Evolutionary conservation across 306 rosid species (phyloP).

Genomic region (Cucurbita argyrosperma): DNA sequence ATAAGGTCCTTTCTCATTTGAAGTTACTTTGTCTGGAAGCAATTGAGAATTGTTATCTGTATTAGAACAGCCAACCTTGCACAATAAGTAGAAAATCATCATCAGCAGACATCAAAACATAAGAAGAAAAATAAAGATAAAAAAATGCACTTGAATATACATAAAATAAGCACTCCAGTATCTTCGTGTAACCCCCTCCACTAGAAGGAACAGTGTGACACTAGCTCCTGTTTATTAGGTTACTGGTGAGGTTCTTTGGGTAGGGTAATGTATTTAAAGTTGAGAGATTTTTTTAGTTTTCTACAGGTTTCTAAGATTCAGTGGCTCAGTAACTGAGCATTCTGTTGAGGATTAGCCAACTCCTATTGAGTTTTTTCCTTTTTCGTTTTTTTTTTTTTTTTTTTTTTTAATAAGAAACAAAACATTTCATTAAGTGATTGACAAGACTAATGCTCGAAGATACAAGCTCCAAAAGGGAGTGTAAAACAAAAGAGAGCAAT

Average conservation of each 20-base stretch:
- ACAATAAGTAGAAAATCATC: constrained; percentile 8
- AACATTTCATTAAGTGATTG: too few relatives aligned
- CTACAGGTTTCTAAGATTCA: neutral
- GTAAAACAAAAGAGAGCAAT: too few relatives aligned
- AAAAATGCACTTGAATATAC: neutral
- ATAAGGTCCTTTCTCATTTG: constrained; percentile 43
- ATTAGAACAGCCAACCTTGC: constrained; percentile 31
- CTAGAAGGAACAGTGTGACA: neutral
- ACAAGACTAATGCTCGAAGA: too few relatives aligned
- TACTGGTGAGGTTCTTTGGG: neutral
- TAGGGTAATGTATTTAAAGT: neutral
- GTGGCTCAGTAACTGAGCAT: neutral
- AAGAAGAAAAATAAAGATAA: neutral
- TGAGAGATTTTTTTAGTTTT: neutral
- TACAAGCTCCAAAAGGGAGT: too few relatives aligned
- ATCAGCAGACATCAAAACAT: neutral
- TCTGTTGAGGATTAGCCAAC: neutral
- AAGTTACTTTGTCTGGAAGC: constrained; percentile 33
- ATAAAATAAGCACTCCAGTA: neutral
- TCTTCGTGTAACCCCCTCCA: neutral
- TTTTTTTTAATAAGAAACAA: neutral
- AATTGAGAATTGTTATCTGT: constrained; percentile 32
- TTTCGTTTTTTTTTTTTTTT: neutral
- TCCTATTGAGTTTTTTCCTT: neutral
- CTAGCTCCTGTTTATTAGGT: neutral